Evolutionary conservation across 257 asterid species (phyloP), one percentile per base, ranked within the genome.

Genomic region (Solanum bukasovii): DNA sequence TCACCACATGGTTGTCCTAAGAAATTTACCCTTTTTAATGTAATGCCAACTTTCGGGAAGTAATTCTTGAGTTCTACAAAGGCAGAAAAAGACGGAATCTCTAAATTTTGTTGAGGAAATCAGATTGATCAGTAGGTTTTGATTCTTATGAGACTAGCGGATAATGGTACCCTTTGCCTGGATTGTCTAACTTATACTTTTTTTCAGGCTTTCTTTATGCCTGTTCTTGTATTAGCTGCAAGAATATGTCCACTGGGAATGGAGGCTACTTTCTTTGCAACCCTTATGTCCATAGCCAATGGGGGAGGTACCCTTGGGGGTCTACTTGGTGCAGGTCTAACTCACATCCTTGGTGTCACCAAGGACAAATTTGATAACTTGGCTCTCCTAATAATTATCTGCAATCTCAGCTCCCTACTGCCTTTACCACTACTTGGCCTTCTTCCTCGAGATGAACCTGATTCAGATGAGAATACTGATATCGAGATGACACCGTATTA

Each of bases 221-320:
- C 99, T 2, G 99, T 97, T 87, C 98, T 97, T 34, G 99, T 97
- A 42, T 91, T 97, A 89, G 99, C 99, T 8, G 99, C 99, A 86
- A 95, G 94, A 88, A 85, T 97, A 88, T 97, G 99, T 89, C 99
- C 99, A 0, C 95, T 94, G 87, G 99, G 98, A 71, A 93, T 97
- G 94, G 99, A 97, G 89, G 98, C 99, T 27, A 97, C 99, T 23
- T 98, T 97, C 37, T 97, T 97, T 61, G 99, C 99, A 14, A 97
- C 99, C 38, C 96, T 97, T 2, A 97, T 97, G 99, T 95, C 99
- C 65, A 93, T 97, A 87, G 95, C 95, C 29, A 97, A 97, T 23
- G 99, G 95, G 7, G 99, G 99, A 71, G 89, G 98, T 89, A 98
- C 95, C 52, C 93, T 97, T 6, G 99, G 99, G 31, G 98, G 98